Conservation (phyloP, 129 eudicot species). For the Flaveria brownii region DNA sequence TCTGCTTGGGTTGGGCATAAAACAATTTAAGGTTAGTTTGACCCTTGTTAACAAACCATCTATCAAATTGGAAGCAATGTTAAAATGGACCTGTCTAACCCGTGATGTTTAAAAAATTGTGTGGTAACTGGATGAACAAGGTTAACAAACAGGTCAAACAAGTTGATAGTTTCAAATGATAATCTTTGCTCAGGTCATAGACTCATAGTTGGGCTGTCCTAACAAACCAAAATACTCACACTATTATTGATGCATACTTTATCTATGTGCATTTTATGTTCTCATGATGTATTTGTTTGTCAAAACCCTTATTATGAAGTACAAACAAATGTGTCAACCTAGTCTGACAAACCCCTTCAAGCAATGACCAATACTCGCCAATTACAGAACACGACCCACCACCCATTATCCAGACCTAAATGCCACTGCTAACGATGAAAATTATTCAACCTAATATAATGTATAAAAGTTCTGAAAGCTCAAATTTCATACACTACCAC, state of each 20-base stretch:
- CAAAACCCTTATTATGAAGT: neutral
- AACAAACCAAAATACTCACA: constrained; percentile 1
- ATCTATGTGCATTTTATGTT: neutral
- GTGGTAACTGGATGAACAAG: neutral
- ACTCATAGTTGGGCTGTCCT: neutral
- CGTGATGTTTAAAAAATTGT: constrained; percentile 1
- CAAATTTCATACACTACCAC: neutral
- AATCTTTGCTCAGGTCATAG: neutral
- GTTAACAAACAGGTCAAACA: neutral
- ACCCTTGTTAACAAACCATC: constrained; percentile 6
- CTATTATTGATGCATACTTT: neutral
- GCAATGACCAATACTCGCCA: neutral
- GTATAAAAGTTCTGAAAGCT: constrained; percentile 8
- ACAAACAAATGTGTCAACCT: neutral
- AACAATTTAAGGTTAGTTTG: neutral
- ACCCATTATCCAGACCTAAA: neutral
- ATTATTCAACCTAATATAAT: neutral
- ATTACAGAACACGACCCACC: neutral
- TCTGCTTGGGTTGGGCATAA: neutral
- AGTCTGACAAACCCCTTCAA: neutral
- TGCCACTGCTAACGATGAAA: neutral
- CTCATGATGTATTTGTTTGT: constrained; percentile 12
- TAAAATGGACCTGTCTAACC: constrained; percentile 3
- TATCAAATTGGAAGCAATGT: neutral
- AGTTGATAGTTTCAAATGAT: neutral